Evolutionary conservation across 1,284 basidiomycete genomes (phyloP), one percentile per base, ranked within the genome.

Genomic region (Gomphus sp.): DNA sequence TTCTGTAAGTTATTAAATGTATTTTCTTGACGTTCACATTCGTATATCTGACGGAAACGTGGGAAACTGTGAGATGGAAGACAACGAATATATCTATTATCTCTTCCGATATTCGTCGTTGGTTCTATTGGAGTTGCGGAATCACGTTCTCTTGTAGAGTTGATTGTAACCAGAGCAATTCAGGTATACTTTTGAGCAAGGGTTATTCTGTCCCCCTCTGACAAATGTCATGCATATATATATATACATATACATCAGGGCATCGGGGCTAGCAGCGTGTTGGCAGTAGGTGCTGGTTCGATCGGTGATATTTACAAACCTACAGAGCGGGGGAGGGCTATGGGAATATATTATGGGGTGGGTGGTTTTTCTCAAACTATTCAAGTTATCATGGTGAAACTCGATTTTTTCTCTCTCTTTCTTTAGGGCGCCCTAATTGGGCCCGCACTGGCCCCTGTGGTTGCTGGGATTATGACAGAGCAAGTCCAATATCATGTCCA

Each of bases 231-330:
- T 22, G 22, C 22, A 22, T 22, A 22, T 22, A 22, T 22, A 22
- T 22, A 22, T 22, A 22, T 22, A 39, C 12, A 22, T 22, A 22
- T 22, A 39, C 12, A 57, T 53, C 22, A 50, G 48, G 48, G 48
- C 7, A 16, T 16, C 14, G 48, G 48, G 16, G 48, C 52, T 12
- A 54, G 52, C 37, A 57, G 47, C 14, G 55, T 62, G 7, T 50
- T 61, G 7, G 59, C 60, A 16, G 55, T 61, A 41, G 60, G 59
- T 12, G 57, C 62, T 7, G 62, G 61, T 3, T 64, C 65, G 0
- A 67, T 67, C 8, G 61, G 62, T 6, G 66, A 67, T 52, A 45
- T 66, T 12, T 67, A 66, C 33, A 52, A 57, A 6, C 60, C 61
- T 7, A 56, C 61, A 16, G 57, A 61, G 36, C 61, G 66, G 0